These are phyloP conservation scores for Colletotrichum zoysiae DNA, from an alignment of 2,329 filamentous ascomycete species.

Conservation along the genomic window DNA sequence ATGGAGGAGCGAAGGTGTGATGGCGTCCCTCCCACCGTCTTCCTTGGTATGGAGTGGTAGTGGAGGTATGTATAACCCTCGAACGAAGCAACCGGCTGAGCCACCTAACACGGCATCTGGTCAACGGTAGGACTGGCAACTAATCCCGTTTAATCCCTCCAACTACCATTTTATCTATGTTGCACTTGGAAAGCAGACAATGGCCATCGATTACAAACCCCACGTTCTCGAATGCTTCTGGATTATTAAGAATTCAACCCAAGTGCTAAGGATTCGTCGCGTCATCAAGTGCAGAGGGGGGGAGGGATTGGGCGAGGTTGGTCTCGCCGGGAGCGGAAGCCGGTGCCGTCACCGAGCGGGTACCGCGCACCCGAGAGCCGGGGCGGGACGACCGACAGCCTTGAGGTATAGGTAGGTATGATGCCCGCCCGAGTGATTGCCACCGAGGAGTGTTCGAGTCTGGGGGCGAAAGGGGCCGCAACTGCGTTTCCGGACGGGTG, in stretches of 20 bases:
- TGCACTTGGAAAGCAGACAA: not conserved
- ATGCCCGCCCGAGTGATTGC: constrained; percentile 17
- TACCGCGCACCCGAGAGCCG: constrained; percentile 37
- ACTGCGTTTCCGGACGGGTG: constrained; percentile 21
- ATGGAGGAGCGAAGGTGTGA: no score
- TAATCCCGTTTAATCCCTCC: not conserved
- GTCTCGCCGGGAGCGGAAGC: constrained; percentile 31
- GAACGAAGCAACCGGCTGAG: not conserved
- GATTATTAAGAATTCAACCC: not conserved
- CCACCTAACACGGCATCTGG: not conserved
- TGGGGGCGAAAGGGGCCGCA: constrained; percentile 25
- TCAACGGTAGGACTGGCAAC: not conserved
- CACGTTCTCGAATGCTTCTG: not conserved
- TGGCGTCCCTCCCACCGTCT: not conserved
- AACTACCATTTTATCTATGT: not conserved
- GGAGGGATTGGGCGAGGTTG: not conserved
- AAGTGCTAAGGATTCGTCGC: not conserved
- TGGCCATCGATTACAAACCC: not conserved
- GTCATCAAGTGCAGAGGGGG: not conserved
- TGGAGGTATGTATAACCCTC: not conserved
- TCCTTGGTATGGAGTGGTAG: not conserved
- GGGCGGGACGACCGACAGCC: constrained; percentile 32
- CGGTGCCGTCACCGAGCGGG: constrained; percentile 38
- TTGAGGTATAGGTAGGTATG: not conserved
- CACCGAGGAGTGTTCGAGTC: constrained; percentile 34